Conservation (phyloP, 1,284 basidiomycete species). For the Ceratobasidium sp. region DNA sequence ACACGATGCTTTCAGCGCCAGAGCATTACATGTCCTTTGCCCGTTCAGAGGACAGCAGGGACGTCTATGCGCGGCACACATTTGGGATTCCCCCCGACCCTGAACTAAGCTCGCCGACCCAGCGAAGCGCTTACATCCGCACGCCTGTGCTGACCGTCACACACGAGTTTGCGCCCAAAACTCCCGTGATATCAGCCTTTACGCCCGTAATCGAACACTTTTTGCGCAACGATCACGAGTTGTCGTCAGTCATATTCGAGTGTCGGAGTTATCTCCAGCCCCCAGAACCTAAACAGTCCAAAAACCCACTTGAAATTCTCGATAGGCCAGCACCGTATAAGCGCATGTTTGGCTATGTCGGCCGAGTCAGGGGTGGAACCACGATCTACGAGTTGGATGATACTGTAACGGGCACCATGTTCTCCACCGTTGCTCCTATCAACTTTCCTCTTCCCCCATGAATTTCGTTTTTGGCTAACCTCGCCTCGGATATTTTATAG, state of each 20-base stretch:
- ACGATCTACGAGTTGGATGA: slow-evolving; percentile 31
- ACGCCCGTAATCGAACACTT: slow-evolving; percentile 28
- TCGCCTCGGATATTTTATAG: neutral
- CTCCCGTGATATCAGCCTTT: slow-evolving; percentile 5
- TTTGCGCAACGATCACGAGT: slow-evolving; percentile 28
- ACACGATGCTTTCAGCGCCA: neutral
- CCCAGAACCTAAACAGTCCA: neutral
- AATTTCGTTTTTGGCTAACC: neutral
- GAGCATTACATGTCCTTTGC: slow-evolving; percentile 35
- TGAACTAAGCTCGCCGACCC: slow-evolving; percentile 17
- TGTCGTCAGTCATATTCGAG: slow-evolving; percentile 32
- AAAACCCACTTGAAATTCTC: slow-evolving; percentile 16
- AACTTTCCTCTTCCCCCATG: slow-evolving; percentile 20
- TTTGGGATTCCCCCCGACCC: slow-evolving; percentile 27
- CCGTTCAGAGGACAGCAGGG: slow-evolving; percentile 9
- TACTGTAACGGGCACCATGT: slow-evolving; percentile 35
- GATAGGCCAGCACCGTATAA: slow-evolving; percentile 30
- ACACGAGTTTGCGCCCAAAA: slow-evolving; percentile 21
- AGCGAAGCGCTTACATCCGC: slow-evolving; percentile 10
- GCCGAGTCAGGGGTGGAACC: slow-evolving; percentile 15
- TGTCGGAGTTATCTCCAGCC: slow-evolving; percentile 32
- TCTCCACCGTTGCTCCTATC: slow-evolving; percentile 20
- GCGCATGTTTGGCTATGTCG: slow-evolving; percentile 32
- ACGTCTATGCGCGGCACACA: slow-evolving; percentile 25
- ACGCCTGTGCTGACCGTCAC: slow-evolving; percentile 23